phyloP scores from a whole-genome alignment of 305 asterid genomes.

The Fraxinus sp. region DNA sequence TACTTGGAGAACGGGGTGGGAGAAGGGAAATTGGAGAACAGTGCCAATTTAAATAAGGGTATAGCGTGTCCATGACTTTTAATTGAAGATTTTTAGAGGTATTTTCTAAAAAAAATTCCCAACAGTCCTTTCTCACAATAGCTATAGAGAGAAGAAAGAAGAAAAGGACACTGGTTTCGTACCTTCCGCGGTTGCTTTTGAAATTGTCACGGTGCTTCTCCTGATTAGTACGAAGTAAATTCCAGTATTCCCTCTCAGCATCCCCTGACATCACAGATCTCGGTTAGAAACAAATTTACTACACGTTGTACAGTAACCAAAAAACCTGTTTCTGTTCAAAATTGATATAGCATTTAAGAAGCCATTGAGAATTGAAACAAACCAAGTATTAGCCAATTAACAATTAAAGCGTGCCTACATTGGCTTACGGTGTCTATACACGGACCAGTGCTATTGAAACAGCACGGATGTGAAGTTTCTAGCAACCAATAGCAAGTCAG shows the following conservation, averaged over 20 bases:
- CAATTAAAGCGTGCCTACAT: background rate
- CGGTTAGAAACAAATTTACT: background rate
- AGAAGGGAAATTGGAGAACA: background rate
- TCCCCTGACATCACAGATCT: slow-evolving; percentile 54
- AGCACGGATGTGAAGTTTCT: background rate
- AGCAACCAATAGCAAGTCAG: background rate
- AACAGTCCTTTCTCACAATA: background rate
- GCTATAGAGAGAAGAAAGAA: background rate
- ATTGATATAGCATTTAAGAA: background rate
- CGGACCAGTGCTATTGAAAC: background rate
- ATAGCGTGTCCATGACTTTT: background rate
- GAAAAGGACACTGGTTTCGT: background rate
- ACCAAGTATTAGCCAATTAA: background rate
- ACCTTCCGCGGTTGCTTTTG: slow-evolving; percentile 81
- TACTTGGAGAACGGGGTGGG: background rate
- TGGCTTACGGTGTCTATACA: background rate
- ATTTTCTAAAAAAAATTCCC: background rate
- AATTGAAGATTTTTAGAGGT: background rate
- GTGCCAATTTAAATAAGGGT: background rate
- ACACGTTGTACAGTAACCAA: background rate
- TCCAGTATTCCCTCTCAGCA: slow-evolving; percentile 94
- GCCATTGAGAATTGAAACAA: background rate
- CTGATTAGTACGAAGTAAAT: slow-evolving; percentile 57
- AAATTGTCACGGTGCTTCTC: slow-evolving; percentile 53
- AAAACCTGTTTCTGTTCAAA: background rate